Percentiles rank a stretch among this genome's conserved stretches.
These are phyloP conservation scores for Aureobasidium sp. DNA, from an alignment of 2,329 filamentous ascomycete genomes.

Conservation along the genomic window DNA sequence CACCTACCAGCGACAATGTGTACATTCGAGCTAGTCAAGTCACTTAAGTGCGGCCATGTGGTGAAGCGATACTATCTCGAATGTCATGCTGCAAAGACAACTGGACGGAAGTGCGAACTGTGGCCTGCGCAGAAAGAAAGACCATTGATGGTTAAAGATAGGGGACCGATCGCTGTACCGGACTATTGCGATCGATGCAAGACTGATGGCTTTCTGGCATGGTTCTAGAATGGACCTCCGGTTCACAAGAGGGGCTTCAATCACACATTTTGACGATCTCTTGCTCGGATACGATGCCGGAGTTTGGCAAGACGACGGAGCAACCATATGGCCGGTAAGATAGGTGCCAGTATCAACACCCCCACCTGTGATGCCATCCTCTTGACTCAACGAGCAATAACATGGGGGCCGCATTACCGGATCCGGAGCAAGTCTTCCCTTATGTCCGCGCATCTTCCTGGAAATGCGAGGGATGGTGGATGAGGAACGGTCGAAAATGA, in stretches of 20 bases:
- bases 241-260: neutral
- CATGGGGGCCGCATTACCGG: neutral
- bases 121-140: constrained; percentile 5
- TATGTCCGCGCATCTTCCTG: neutral
- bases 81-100: neutral
- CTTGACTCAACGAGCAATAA: neutral
- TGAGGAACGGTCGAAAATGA: neutral
- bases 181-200: constrained; percentile 2
- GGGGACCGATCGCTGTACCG: neutral
- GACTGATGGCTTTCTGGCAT: constrained; percentile 3
- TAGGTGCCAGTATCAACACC: neutral
- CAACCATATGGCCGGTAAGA: neutral
- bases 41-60: neutral
- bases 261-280: neutral
- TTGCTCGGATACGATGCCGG: neutral
- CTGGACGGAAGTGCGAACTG: neutral
- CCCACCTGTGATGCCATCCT: neutral
- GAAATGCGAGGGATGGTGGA: no score
- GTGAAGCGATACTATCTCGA: constrained; percentile 2
- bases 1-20: neutral
- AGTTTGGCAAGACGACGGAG: neutral
- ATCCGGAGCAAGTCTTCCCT: neutral
- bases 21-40: neutral
- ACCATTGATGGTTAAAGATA: neutral
- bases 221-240: neutral